Percentiles rank a stretch among this genome's conserved stretches.
Conservation (phyloP, 225 moss, liverwort and hornwort genomes). For the Bryum argenteum region DNA sequence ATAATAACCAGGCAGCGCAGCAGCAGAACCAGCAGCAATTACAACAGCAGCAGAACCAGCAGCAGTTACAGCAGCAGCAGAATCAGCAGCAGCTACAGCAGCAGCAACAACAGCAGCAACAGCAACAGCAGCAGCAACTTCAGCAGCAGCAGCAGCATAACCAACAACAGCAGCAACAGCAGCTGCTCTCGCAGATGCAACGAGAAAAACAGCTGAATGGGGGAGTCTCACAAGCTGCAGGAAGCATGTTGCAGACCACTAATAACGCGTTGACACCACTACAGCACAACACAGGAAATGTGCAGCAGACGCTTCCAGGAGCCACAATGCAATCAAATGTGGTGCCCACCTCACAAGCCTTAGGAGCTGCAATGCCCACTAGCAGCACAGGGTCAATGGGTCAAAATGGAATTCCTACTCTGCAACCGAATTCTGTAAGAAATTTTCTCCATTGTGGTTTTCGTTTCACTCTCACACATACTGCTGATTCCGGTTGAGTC, state of each 20-base stretch:
- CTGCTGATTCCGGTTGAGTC: slow-evolving; percentile 6
- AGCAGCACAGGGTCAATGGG: slow-evolving; percentile 68
- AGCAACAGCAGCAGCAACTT: background rate
- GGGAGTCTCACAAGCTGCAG: slow-evolving; percentile 58
- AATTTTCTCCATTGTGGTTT: slow-evolving; percentile 15
- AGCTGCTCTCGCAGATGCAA: slow-evolving; percentile 86
- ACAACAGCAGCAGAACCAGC: slow-evolving; percentile 27
- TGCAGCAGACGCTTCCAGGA: slow-evolving; percentile 55
- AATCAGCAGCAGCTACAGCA: slow-evolving; percentile 21
- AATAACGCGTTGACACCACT: slow-evolving; percentile 55
- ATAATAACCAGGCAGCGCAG: slow-evolving; percentile 48
- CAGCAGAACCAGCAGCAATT: slow-evolving; percentile 40
- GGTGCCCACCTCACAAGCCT: slow-evolving; percentile 55
- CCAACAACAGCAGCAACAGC: slow-evolving; percentile 56
- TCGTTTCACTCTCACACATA: background rate
- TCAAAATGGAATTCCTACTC: slow-evolving; percentile 49
- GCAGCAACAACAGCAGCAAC: slow-evolving; percentile 26
- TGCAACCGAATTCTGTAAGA: slow-evolving; percentile 47
- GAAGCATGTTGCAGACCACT: slow-evolving; percentile 60
- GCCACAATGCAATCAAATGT: slow-evolving; percentile 63
- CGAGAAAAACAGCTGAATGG: slow-evolving; percentile 70
- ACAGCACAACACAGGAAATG: slow-evolving; percentile 49
- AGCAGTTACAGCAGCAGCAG: slow-evolving; percentile 44
- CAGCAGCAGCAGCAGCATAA: slow-evolving; percentile 48
- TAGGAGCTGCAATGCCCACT: slow-evolving; percentile 53